Percentiles rank a stretch among this genome's conserved stretches.
These are phyloP conservation scores for Penicillium sp. DNA, from an alignment of 2,329 filamentous ascomycete species.

Conservation along the genomic window DNA sequence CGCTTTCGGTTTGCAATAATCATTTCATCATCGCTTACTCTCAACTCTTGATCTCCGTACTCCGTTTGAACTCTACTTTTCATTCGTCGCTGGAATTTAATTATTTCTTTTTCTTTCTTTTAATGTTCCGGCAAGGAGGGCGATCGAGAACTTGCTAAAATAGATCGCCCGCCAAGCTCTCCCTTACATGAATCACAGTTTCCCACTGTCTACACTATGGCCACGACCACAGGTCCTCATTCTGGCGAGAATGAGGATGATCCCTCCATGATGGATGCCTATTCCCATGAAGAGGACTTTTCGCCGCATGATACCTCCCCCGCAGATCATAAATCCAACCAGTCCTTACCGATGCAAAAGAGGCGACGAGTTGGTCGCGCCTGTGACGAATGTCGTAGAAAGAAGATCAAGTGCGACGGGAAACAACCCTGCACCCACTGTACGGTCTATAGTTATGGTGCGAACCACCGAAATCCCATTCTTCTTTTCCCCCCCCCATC, in stretches of 20 bases:
- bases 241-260: constrained; percentile 33
- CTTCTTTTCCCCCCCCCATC: neutral
- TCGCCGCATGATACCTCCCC: constrained; percentile 23
- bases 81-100: neutral
- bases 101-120: constrained; percentile 3
- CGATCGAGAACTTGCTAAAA: constrained; percentile 13
- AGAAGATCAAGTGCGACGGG: constrained; percentile 86
- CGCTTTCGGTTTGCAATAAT: constrained; percentile 7
- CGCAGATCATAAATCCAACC: constrained; percentile 26
- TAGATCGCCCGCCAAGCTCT: constrained; percentile 22
- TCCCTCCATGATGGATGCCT: constrained; percentile 18
- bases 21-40: constrained; percentile 9
- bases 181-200: constrained; percentile 23
- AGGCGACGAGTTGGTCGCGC: constrained; percentile 75
- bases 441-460: constrained; percentile 98
- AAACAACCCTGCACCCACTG: constrained; percentile 93
- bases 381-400: constrained; percentile 78
- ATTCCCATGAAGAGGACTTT: constrained; percentile 16
- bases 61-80: constrained; percentile 3
- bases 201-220: constrained; percentile 23
- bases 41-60: neutral
- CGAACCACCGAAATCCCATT: constrained; percentile 22
- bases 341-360: constrained; percentile 65
- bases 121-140: constrained; percentile 17
- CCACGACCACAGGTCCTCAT: constrained; percentile 25